Evolutionary conservation across 208 protist genomes (phyloP), one percentile per base, ranked within the genome.

Genomic region (Wallacemonas sp.): DNA sequence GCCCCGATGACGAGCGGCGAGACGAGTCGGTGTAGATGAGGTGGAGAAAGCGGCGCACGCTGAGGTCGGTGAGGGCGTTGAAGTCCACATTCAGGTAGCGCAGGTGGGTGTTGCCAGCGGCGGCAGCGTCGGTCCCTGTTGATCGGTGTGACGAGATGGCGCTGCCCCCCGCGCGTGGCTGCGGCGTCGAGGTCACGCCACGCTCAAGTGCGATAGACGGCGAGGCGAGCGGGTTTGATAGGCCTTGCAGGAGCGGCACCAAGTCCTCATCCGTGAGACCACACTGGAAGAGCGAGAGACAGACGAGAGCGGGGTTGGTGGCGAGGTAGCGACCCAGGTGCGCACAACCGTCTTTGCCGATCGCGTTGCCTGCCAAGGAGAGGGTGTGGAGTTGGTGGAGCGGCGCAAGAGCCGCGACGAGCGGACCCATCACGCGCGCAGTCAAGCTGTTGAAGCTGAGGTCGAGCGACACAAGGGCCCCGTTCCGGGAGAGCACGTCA

Each of bases 241-340:
- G 72, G 2, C 65, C 81, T 15, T 76, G 44, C 8, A 90, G 58
- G 14, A 91, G 30, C 4, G 63, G 62, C 27, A 79, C 67, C 55
- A 85, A 71, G 39, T 82, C 83, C 14, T 17, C 39, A 36, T 94
- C 88, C 49, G 62, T 66, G n/a, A 94, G 64, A 2, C 46, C 70
- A 39, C 87, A 91, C 47, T 94, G 77, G 38, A 80, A 83, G 8
- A 94, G 51, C 11, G 69, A 80, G n/a, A 93, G 63, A 46, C 66
- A 61, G 28, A 72, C 70, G 26, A 93, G 69, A 2, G 77, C 58
- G 21, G 81, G 75, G 61, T 81, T 64, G 0, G 39, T 71, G 9
- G 61, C 61, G 2, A 88, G 71, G 69, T 76, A 88, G 27, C 60
- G n/a, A 1, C 77, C 68, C 24, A 75, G 70, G 31, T 51, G 45